Percentiles rank a stretch among this genome's conserved stretches.
phyloP scores from a whole-genome alignment of 345 rosid genomes.

The Hibiscus syriacus region DNA sequence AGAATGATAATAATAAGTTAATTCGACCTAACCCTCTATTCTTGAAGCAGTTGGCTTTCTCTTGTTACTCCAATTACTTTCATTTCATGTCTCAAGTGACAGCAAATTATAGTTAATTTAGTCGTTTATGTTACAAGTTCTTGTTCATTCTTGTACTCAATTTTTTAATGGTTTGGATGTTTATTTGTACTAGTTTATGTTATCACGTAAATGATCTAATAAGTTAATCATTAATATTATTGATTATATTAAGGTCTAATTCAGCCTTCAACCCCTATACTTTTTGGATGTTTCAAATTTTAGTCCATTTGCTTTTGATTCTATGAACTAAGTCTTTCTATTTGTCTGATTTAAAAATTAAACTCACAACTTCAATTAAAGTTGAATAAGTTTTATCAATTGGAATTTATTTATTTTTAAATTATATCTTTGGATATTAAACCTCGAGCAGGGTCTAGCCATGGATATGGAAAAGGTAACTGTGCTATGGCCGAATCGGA shows the following conservation, averaged over 20 bases:
- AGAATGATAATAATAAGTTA: neutral
- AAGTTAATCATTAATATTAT: neutral
- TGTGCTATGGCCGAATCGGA: conserved; percentile 24
- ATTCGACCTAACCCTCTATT: neutral
- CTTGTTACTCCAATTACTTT: neutral
- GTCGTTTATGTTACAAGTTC: neutral
- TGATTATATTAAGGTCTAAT: too few species aligned
- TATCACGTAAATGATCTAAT: neutral
- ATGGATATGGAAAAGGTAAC: conserved; percentile 24
- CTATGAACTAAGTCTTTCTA: neutral
- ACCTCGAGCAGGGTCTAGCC: conserved; percentile 7
- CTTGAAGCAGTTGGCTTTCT: neutral
- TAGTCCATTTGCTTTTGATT: neutral
- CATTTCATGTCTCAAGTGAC: neutral
- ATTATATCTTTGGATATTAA: too few species aligned
- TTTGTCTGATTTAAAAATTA: too few species aligned
- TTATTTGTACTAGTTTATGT: neutral
- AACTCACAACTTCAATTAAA: too few species aligned
- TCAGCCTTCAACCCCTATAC: too few species aligned
- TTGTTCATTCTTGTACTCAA: neutral
- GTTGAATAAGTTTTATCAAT: too few species aligned
- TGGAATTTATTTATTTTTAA: too few species aligned
- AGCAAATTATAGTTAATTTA: neutral
- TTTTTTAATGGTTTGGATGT: neutral
- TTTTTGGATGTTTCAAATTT: too few species aligned